Conservation (phyloP, 73 alveolate species). For the Blepharisma stoltei region DNA sequence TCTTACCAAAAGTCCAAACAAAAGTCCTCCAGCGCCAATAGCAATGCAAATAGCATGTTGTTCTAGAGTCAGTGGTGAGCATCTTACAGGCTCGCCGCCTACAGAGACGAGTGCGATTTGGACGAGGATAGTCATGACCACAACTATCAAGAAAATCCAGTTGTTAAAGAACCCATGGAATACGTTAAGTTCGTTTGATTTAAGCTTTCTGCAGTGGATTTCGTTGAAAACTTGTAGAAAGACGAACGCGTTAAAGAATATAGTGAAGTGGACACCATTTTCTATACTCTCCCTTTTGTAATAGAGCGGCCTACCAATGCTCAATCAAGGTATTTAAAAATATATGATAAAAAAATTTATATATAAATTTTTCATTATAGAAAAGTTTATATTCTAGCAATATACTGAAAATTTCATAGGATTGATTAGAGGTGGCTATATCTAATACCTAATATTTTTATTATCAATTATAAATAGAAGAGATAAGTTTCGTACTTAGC, state of each 20-base stretch:
- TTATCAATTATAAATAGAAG: too few species aligned
- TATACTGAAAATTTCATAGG: too few species aligned
- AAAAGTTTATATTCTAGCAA: too few species aligned
- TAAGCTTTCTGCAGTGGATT: conserved; percentile 84
- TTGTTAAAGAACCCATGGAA: conserved; percentile 86
- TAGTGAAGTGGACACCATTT: conserved; percentile 73
- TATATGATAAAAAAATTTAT: too few species aligned
- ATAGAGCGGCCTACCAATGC: background rate
- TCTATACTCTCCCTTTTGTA: conserved; percentile 11
- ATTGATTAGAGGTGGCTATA: too few species aligned
- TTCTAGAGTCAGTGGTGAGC: conserved; percentile 56
- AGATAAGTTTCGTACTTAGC: too few species aligned
- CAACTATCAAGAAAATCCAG: conserved; percentile 65
- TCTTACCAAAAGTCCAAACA: conserved; percentile 18
- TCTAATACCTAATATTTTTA: too few species aligned
- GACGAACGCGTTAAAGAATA: conserved; percentile 83
- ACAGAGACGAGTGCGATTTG: conserved; percentile 67
- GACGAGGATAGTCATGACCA: conserved; percentile 70
- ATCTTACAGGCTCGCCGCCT: conserved; percentile 49
- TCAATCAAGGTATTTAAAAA: background rate
- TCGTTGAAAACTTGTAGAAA: conserved; percentile 89
- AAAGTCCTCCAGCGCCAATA: conserved; percentile 49
- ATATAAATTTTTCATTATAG: too few species aligned
- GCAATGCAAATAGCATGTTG: conserved; percentile 70
- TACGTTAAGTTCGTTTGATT: conserved; percentile 73